Base-by-base conservation (phyloP, 1,139 yeast genomes). In the Yamadazyma siamensis region DNA sequence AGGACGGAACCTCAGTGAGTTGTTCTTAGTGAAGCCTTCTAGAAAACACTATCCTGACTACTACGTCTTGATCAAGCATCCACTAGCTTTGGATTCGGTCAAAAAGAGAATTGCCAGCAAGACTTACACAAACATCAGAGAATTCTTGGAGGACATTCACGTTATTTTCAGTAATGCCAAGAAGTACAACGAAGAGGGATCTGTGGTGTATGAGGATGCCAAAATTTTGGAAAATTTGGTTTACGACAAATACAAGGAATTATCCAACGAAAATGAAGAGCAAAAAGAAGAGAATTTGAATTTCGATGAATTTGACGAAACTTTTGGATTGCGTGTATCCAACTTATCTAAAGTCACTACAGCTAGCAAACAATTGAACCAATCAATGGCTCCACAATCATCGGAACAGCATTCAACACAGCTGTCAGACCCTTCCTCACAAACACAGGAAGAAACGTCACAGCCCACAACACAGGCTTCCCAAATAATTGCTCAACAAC, bases 161-260 rank as follows among this genome's bases (percentile, higher is more conserved):
- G 68, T 80, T 44, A 84, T 89, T 76, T 84, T 85, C 55, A 69
- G 75, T 36, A 89, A 89, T 56, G 96, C 96, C 2, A 71, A 80
- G 40, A 74, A 76, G n/a, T 89, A 87, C 54, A 89, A 89, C 49
- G 94, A 87, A 49, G 95, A 85, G 52, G 95, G 94, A 0, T 85
- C 95, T 2, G 56, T 80, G 37, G 87, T 89, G 12, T 85, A 79
- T 47, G 71, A 76, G 36, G 96, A 88, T 58, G 94, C 97, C 1
- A 59, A 71, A 23, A 67, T 61, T 14, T 60, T 89, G 44, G 91
- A 86, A 51, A 56, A 62, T 9, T 53, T 75, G 34, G 75, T 68
- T 1, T 42, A 51, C 26, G 53, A 52, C 10, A 56, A 55, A 36
- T 61, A 59, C 40, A 48, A 46, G 27, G 68, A 63, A 27, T 40